Evolutionary conservation across 306 rosid species (phyloP).

Genomic region (Sechiopsis laciniata): DNA sequence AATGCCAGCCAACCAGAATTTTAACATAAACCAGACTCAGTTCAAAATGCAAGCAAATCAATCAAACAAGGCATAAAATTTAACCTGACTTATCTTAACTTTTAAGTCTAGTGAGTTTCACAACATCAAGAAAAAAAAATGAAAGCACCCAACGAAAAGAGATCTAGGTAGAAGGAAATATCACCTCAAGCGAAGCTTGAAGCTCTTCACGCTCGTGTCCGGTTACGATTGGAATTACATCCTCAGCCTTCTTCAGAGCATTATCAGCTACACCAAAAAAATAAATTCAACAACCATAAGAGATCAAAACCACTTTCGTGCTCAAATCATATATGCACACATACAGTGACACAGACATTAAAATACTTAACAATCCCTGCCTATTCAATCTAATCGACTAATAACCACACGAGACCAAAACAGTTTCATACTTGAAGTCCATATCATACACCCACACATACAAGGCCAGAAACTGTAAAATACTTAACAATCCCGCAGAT

Average conservation of each 20-base stretch:
- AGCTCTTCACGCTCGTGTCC: slow-evolving; percentile 95
- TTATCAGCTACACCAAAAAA: slow-evolving; percentile 4
- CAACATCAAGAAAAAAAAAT: neutral
- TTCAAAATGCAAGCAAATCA: neutral
- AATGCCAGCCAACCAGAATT: neutral
- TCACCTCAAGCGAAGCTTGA: slow-evolving; percentile 54
- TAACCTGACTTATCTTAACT: neutral
- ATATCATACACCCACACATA: neutral
- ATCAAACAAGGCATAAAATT: neutral
- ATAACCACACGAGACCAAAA: neutral
- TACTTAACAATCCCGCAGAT: neutral
- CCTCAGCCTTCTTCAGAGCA: slow-evolving; percentile 52
- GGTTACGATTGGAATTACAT: slow-evolving; percentile 82
- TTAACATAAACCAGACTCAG: slow-evolving; percentile 2
- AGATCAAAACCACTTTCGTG: neutral
- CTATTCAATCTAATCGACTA: too few species aligned
- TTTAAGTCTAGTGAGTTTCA: neutral
- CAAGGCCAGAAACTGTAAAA: neutral
- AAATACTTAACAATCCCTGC: too few species aligned
- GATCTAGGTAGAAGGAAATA: neutral
- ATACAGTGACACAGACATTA: neutral
- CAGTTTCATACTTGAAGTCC: neutral
- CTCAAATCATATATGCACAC: neutral
- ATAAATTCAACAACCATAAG: neutral
- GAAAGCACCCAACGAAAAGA: neutral